Conservation (phyloP, 169 alveolate genomes). For the Plasmodium knowlesi region DNA sequence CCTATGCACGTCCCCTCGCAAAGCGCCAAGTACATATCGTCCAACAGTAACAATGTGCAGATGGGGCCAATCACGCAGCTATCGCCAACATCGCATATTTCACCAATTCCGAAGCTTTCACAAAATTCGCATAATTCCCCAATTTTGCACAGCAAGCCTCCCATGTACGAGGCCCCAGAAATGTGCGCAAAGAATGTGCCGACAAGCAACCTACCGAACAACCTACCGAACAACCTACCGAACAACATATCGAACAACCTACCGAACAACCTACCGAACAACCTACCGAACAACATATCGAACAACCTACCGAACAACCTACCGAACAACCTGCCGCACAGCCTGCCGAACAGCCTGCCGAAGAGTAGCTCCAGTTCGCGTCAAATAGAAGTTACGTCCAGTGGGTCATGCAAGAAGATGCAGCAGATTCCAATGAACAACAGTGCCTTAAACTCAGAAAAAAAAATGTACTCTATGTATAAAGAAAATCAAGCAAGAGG, state of each 20-base stretch:
- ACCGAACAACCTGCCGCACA: too few relatives aligned
- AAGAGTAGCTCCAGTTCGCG: slow-evolving; percentile 1
- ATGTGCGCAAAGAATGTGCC: not conserved
- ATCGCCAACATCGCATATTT: not conserved
- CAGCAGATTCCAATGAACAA: slow-evolving; percentile 13
- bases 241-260: not conserved
- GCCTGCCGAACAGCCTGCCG: too few relatives aligned
- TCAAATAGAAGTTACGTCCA: slow-evolving; percentile 24
- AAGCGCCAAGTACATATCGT: slow-evolving; percentile 17
- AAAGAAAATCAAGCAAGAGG: slow-evolving; percentile 27
- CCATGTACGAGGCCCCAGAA: slow-evolving; percentile 18
- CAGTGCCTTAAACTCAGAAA: slow-evolving; percentile 21
- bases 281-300: not conserved
- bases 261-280: not conserved
- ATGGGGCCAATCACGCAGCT: not conserved
- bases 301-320: not conserved
- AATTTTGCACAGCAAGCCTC: not conserved
- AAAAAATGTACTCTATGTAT: slow-evolving; percentile 38
- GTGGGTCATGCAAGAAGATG: slow-evolving; percentile 3
- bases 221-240: not conserved
- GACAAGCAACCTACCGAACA: not conserved
- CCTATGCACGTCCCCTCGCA: slow-evolving; percentile 15
- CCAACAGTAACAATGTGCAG: not conserved
- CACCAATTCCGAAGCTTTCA: not conserved
- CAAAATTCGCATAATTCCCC: not conserved